phyloP scores from a whole-genome alignment of 2,329 filamentous ascomycete species.

The Chaetomiaceae sp. region DNA sequence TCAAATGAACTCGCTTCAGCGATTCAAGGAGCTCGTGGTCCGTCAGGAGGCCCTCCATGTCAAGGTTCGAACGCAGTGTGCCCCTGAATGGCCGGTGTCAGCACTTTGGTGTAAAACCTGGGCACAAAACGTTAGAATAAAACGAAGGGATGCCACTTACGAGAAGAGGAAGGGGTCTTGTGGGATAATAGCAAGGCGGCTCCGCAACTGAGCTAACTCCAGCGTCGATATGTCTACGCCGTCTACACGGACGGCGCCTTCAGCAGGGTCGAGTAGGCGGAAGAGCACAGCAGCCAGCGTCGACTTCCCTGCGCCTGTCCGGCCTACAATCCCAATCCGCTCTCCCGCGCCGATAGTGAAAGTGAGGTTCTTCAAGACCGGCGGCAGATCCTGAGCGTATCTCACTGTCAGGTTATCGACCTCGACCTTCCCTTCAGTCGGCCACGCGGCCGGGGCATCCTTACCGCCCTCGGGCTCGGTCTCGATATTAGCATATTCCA shows the following conservation, averaged over 20 bases:
- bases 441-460: constrained; percentile 37
- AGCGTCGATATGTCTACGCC: constrained; percentile 50
- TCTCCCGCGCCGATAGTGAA: constrained; percentile 44
- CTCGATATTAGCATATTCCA: constrained; percentile 38
- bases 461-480: constrained; percentile 32
- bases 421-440: constrained; percentile 33
- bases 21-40: constrained; percentile 57
- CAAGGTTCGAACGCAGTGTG: constrained; percentile 57
- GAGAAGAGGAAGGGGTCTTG: constrained; percentile 63
- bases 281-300: constrained; percentile 60
- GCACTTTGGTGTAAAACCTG: background rate
- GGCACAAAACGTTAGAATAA: background rate
- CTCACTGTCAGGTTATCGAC: constrained; percentile 34
- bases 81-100: constrained; percentile 30
- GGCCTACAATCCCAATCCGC: constrained; percentile 58
- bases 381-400: constrained; percentile 33
- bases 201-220: constrained; percentile 54
- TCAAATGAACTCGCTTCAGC: constrained; percentile 54
- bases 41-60: constrained; percentile 54
- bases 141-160: constrained; percentile 5
- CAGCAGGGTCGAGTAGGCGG: constrained; percentile 44
- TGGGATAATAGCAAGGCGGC: constrained; percentile 58
- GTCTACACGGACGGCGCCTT: constrained; percentile 40
- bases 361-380: constrained; percentile 33
- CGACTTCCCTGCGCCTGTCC: constrained; percentile 61